Conservation (phyloP, 2,329 filamentous ascomycete genomes). For the Fusarium decemcellulare region DNA sequence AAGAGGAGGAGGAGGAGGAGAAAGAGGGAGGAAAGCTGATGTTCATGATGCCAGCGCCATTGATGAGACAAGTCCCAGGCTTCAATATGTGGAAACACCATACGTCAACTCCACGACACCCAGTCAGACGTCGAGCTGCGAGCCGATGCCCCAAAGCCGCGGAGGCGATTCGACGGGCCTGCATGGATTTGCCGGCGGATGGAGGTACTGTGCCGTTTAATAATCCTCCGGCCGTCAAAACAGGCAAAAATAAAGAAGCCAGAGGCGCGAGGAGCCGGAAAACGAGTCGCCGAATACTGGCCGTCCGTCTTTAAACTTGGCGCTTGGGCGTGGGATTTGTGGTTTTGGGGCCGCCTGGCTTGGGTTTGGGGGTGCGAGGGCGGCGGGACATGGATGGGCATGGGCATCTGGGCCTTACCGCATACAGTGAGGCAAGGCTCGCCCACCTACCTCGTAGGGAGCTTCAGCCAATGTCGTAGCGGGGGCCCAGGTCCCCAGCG, state of each 20-base stretch:
- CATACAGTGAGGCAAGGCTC: constrained; percentile 27
- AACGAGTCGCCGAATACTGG: constrained; percentile 21
- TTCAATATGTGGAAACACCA: constrained; percentile 36
- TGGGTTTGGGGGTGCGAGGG: background rate
- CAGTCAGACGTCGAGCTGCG: constrained; percentile 25
- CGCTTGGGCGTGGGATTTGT: constrained; percentile 11
- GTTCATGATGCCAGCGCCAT: constrained; percentile 22
- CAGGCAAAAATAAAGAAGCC: constrained; percentile 24
- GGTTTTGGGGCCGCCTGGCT: background rate
- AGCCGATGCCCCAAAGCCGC: constrained; percentile 29
- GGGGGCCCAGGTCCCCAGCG: constrained; percentile 19
- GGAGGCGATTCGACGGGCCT: constrained; percentile 36
- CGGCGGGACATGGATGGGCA: background rate
- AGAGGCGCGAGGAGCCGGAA: constrained; percentile 10
- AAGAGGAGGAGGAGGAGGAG: constrained; percentile 10
- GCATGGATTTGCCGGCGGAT: constrained; percentile 13
- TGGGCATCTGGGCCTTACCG: constrained; percentile 23
- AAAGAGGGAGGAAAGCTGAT: constrained; percentile 18
- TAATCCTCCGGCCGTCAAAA: constrained; percentile 21
- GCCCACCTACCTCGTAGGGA: constrained; percentile 4
- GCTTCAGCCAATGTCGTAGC: constrained; percentile 18
- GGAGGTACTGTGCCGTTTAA: constrained; percentile 8
- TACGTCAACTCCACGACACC: constrained; percentile 39
- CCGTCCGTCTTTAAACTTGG: constrained; percentile 9
- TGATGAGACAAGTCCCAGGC: constrained; percentile 25